A percentile compares a stretch with the other conserved stretches of the same genome.
These are phyloP conservation scores for Podila epicladia DNA, from an alignment of 192 early-diverging fungal genomes.

Conservation along the genomic window DNA sequence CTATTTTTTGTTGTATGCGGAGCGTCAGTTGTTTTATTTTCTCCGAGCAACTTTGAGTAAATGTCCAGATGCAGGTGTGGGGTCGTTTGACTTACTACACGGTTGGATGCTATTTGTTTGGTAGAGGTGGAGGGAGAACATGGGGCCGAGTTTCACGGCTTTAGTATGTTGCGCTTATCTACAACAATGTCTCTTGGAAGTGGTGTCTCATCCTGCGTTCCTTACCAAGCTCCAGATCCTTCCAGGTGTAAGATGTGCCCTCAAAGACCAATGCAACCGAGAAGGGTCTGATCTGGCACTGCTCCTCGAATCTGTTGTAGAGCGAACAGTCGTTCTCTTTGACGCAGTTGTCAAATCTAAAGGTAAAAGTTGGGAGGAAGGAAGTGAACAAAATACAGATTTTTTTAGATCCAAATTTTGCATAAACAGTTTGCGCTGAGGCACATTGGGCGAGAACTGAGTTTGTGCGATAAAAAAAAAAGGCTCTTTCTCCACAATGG, in stretches of 20 bases:
- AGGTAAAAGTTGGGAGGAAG: background rate
- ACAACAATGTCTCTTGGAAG: too few relatives aligned
- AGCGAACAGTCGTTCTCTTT: slow-evolving; percentile 19
- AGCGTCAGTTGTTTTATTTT: too few relatives aligned
- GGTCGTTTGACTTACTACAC: slow-evolving; percentile 20
- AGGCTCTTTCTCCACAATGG: slow-evolving; percentile 13
- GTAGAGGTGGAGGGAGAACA: background rate
- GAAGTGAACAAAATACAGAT: background rate
- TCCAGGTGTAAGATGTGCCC: slow-evolving; percentile 55
- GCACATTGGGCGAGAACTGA: too few relatives aligned
- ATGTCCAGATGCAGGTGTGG: background rate
- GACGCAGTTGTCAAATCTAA: slow-evolving; percentile 7
- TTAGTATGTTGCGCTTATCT: too few relatives aligned
- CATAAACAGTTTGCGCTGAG: too few relatives aligned
- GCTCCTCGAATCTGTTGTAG: slow-evolving; percentile 39
- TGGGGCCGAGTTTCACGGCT: too few relatives aligned
- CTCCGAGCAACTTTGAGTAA: too few relatives aligned
- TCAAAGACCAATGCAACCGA: slow-evolving; percentile 52
- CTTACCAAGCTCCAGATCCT: slow-evolving; percentile 57
- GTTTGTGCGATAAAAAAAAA: too few relatives aligned
- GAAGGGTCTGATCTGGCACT: slow-evolving; percentile 16
- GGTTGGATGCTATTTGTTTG: slow-evolving; percentile 28
- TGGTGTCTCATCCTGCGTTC: background rate
- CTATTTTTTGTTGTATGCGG: background rate
- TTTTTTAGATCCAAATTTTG: background rate